These are phyloP conservation scores for Cichorium intybus DNA, from an alignment of 140 eudicot genomes.

Conservation along the genomic window DNA sequence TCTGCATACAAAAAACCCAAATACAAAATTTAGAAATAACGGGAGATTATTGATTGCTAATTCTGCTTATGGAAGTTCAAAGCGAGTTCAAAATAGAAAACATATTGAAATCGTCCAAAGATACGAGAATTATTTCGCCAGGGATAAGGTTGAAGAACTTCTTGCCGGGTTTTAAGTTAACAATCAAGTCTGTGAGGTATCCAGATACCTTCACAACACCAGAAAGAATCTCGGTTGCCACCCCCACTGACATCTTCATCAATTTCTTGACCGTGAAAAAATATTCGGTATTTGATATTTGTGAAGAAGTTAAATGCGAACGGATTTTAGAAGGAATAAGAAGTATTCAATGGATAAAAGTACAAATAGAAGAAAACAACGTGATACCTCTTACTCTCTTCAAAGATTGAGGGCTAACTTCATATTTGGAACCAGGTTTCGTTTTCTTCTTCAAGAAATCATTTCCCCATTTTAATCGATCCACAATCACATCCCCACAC, in stretches of 20 bases:
- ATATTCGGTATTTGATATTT: neutral
- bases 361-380: neutral
- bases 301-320: too few species aligned
- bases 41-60: neutral
- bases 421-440: slow-evolving; percentile 28
- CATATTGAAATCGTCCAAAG: slow-evolving; percentile 90
- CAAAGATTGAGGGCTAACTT: slow-evolving; percentile 62
- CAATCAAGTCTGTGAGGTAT: slow-evolving; percentile 57
- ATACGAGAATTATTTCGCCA: slow-evolving; percentile 90
- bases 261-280: too few species aligned
- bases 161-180: slow-evolving; percentile 72
- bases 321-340: too few species aligned
- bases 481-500: too few species aligned
- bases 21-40: slow-evolving; percentile 4
- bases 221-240: slow-evolving; percentile 74
- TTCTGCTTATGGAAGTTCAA: neutral
- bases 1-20: slow-evolving; percentile 34
- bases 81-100: neutral
- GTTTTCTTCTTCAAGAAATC: slow-evolving; percentile 65
- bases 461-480: too few species aligned
- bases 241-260: slow-evolving; percentile 82
- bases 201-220: slow-evolving; percentile 94
- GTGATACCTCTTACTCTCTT: slow-evolving; percentile 64
- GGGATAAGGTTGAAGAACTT: slow-evolving; percentile 76
- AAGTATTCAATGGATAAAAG: neutral